These are phyloP conservation scores for Penicillium diatomitis DNA, from an alignment of 495 filamentous ascomycete species.

Conservation along the genomic window DNA sequence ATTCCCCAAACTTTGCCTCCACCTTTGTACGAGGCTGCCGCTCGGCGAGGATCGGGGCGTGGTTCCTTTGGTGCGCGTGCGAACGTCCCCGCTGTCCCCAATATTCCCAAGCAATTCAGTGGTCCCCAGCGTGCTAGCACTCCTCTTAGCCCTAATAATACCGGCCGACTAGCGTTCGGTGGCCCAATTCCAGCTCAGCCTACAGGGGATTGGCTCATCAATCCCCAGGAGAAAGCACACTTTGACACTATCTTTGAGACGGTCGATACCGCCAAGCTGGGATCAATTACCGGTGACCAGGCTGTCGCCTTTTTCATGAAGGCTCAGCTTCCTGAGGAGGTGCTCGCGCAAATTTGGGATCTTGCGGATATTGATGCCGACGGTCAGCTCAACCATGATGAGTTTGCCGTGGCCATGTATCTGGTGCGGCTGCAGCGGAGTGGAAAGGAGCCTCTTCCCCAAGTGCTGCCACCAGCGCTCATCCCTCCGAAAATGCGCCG, in stretches of 20 bases:
- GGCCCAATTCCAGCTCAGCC: slow-evolving; percentile 48
- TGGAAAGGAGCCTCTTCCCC: slow-evolving; percentile 60
- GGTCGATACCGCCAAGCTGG: slow-evolving; percentile 68
- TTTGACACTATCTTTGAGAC: slow-evolving; percentile 79
- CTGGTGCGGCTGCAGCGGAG: slow-evolving; percentile 80
- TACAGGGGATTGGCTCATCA: slow-evolving; percentile 77
- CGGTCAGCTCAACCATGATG: slow-evolving; percentile 74
- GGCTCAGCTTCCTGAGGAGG: slow-evolving; percentile 81
- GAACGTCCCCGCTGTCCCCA: slow-evolving; percentile 42
- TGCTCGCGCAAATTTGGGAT: slow-evolving; percentile 94
- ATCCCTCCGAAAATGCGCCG: slow-evolving; percentile 84
- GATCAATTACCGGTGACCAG: slow-evolving; percentile 85
- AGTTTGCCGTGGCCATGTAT: slow-evolving; percentile 97
- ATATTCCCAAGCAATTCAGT: slow-evolving; percentile 65
- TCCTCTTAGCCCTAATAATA: slow-evolving; percentile 42
- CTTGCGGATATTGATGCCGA: slow-evolving; percentile 89
- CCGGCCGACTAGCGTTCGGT: slow-evolving; percentile 42
- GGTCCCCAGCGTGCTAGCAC: slow-evolving; percentile 60
- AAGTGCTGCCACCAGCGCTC: slow-evolving; percentile 66
- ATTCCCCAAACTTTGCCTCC: slow-evolving; percentile 77
- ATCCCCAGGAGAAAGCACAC: slow-evolving; percentile 68
- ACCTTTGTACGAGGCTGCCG: slow-evolving; percentile 84
- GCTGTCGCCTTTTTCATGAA: slow-evolving; percentile 93
- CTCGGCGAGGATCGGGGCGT: slow-evolving; percentile 51
- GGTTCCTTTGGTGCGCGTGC: slow-evolving; percentile 36